Evolutionary conservation across 805 yeast genomes (phyloP).

Genomic region (Sugiyamaella lignohabitans): DNA sequence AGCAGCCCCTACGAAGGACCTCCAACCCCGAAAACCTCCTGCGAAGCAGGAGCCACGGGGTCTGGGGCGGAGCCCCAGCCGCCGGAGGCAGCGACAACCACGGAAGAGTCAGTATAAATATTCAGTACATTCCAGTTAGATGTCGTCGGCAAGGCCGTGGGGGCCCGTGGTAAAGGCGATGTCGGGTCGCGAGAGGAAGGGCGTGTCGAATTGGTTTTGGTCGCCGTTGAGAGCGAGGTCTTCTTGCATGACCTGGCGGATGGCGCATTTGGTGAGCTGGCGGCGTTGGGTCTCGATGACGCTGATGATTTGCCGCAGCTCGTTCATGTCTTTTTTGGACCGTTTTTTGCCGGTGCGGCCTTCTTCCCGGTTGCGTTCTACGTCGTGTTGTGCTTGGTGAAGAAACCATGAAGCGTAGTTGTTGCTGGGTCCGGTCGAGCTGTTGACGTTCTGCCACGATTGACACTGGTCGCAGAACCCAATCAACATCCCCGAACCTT

Average conservation of each 20-base stretch:
- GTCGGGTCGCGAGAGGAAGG: conserved; percentile 11
- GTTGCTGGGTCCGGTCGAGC: conserved; percentile 11
- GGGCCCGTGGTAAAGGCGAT: too few species aligned
- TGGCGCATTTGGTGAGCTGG: conserved; percentile 6
- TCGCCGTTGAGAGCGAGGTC: conserved; percentile 13
- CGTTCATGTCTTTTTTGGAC: conserved; percentile 14
- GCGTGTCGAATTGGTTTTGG: conserved; percentile 7
- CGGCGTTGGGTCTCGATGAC: conserved; percentile 8
- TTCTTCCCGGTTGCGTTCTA: conserved; percentile 16
- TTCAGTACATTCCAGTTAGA: too few species aligned
- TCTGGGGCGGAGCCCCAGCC: too few species aligned
- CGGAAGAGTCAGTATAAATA: too few species aligned
- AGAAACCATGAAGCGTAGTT: conserved; percentile 21
- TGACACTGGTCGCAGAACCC: conserved; percentile 21
- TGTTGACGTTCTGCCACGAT: conserved; percentile 20
- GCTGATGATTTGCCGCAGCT: conserved; percentile 5
- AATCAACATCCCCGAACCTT: conserved; percentile 13
- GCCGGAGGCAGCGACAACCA: too few species aligned
- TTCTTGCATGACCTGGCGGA: conserved; percentile 11
- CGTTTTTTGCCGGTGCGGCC: conserved; percentile 19
- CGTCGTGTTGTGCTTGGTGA: conserved; percentile 19
- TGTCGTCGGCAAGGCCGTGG: too few species aligned
- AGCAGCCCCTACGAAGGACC: too few species aligned
- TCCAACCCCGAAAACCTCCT: too few species aligned
- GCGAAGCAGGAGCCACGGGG: too few species aligned